Evolutionary conservation across 306 rosid species (phyloP), one percentile per base, ranked within the genome.

Genomic region (Gastrolobium bilobum): DNA sequence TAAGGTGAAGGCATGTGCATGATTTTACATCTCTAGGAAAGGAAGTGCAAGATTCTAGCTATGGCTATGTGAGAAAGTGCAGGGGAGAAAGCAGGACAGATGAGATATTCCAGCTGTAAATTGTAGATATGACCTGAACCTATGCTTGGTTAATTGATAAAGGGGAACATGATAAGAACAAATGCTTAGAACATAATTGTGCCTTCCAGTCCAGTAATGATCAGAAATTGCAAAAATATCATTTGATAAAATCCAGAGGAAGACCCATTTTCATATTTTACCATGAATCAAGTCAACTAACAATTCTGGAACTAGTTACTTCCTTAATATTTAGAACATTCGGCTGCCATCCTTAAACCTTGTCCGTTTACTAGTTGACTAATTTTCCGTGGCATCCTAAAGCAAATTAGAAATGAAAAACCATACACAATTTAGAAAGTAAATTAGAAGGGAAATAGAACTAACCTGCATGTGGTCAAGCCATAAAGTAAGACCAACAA

Each of bases 401-500:
- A 40, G 40, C 43, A 46, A 20, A 6, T 30, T 53, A 31, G 59
- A 63, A 77, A 38, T 39, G 33, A 73, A 73, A 42, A 29, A 10
- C 11, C 77, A 51, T 43, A 68, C 20, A 79, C 30, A 34, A 79
- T 20, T 66, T 59, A 33, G 58, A 72, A 73, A 42, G 81, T 7
- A 74, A 51, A 54, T 79, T 40, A 51, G 52, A 59, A 58, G 43
- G 69, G 39, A 54, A 84, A 44, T 62, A 57, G 77, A 75, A 75
- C 82, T 87, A 81, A 88, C 99, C 97, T 94, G 99, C 99, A 94
- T 94, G 72, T 86, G 90, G 77, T 94, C 99, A 81, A 94, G 97
- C 99, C 99, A 94, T 62, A 94, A 81, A n/a, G 99, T 94, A 78
- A 94, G 95, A 82, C 91, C 97, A 84, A 92, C 97, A 65, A 94